Conservation (phyloP, 2,329 filamentous ascomycete genomes). For the Verticillium nonalfalfae region DNA sequence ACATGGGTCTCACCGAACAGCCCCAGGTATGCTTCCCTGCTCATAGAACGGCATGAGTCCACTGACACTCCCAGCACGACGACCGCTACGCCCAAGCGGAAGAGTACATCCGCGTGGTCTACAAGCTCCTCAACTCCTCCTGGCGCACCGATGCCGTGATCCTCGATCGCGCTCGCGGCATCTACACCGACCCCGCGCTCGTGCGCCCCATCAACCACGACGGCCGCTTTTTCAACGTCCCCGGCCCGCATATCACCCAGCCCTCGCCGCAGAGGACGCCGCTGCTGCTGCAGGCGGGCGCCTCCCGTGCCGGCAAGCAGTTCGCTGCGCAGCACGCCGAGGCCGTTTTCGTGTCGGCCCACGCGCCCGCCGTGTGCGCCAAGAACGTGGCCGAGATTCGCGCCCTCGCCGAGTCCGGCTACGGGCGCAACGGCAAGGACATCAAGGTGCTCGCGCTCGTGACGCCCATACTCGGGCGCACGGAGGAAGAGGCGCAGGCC, state of each 20-base stretch:
- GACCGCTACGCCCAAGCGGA: constrained; percentile 58
- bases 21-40: constrained; percentile 19
- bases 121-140: constrained; percentile 62
- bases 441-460: constrained; percentile 66
- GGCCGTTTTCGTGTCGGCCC: constrained; percentile 62
- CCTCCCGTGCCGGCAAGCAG: constrained; percentile 56
- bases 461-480: constrained; percentile 57
- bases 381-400: constrained; percentile 59
- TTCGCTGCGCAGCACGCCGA: constrained; percentile 68
- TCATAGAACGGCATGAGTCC: background rate
- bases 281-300: constrained; percentile 64
- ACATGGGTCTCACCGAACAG: constrained; percentile 54
- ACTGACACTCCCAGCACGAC: constrained; percentile 41
- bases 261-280: constrained; percentile 64
- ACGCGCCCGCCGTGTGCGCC: constrained; percentile 54
- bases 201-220: constrained; percentile 61
- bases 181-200: constrained; percentile 45
- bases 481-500: constrained; percentile 57
- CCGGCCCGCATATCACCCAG: constrained; percentile 59
- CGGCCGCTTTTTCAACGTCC: constrained; percentile 57
- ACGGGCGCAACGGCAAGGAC: constrained; percentile 49
- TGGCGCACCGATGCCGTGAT: constrained; percentile 63
- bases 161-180: constrained; percentile 47
- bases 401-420: constrained; percentile 40
- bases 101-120: constrained; percentile 57